Base-by-base conservation (phyloP, 352 stramenopile genomes). In the Halophytophthora batemanensis region DNA sequence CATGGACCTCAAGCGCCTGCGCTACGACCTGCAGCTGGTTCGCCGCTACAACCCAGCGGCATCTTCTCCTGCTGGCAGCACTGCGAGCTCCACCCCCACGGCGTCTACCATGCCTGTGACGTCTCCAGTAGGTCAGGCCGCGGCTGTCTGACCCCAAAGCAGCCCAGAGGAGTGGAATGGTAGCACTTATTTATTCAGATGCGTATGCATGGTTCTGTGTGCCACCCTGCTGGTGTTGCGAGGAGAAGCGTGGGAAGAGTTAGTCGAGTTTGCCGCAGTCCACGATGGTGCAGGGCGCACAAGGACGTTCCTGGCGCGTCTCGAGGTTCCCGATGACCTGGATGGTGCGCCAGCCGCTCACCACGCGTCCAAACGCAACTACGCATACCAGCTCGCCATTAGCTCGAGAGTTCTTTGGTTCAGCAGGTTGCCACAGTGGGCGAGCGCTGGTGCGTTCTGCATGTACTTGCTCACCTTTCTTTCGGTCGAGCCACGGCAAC, bases 301-400 rank as follows among this genome's bases (percentile, higher is more conserved):
- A 72, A n/a, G 82, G 80, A 19, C 74, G 59, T 31, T 87, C 77
- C 31, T 77, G 50, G 21, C 56, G 35, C 19, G 74, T 88, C 58
- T 87, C 69, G 17, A 90, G 43, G 14, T 55, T 43, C 8, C 59
- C 76, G 43, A 90, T 74, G n/a, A 64, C 53, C 41, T 71, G 56
- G 22, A 93, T 61, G 4, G 74, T 82, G 31, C 75, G 66, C 60
- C 87, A 61, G 3, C 82, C 82, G 19, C 71, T 71, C 21, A 90
- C 67, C 1, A 93, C 77, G 45, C 77, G 75, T 8, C 82, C 79
- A 58, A 90, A 93, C 13, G 79, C 82, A 25, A 93, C 82, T 86
- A 48, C 25, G 13, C 17, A 31, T 31, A 40, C 44, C 19, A 52
- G 15, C 28, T 44, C 44, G 39, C 5, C 18, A 58, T 14, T 5